These are phyloP conservation scores for Paxillus involutus DNA, from an alignment of 768 basidiomycete species.

Conservation along the genomic window DNA sequence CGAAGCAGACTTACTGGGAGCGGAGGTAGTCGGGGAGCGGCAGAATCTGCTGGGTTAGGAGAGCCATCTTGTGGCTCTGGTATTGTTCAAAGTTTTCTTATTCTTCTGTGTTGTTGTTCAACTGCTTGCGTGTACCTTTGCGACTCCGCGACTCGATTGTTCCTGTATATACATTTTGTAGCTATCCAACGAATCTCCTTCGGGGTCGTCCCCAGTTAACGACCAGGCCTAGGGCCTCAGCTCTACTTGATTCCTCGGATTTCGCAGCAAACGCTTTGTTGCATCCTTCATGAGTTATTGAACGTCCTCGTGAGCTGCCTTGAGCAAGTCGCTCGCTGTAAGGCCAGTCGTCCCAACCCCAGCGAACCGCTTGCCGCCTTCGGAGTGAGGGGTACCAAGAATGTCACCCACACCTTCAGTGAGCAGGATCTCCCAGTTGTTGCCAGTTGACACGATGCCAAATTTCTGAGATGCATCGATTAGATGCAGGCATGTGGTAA, in stretches of 20 bases:
- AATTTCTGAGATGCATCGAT: slow-evolving; percentile 24
- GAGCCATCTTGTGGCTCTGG: not conserved
- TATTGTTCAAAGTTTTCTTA: not conserved
- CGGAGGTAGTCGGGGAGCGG: slow-evolving; percentile 10
- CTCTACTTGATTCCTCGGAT: not conserved
- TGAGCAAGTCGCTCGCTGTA: slow-evolving; percentile 34
- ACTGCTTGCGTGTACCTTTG: not conserved
- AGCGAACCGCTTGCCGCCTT: slow-evolving; percentile 19
- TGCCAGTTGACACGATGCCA: slow-evolving; percentile 38
- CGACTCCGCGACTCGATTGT: too few species aligned
- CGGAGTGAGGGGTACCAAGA: slow-evolving; percentile 11
- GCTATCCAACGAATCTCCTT: not conserved
- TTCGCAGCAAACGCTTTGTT: slow-evolving; percentile 20
- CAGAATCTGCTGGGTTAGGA: slow-evolving; percentile 12
- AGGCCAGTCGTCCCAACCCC: slow-evolving; percentile 35
- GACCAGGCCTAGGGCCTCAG: not conserved
- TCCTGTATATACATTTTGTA: not conserved
- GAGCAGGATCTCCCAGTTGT: slow-evolving; percentile 33
- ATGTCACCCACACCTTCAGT: slow-evolving; percentile 20
- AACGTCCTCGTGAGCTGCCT: slow-evolving; percentile 21
- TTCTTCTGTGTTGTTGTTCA: not conserved
- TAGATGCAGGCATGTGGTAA: slow-evolving; percentile 22
- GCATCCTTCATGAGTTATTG: slow-evolving; percentile 23
- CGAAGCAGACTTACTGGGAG: slow-evolving; percentile 6
- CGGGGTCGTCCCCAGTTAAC: not conserved